Evolutionary conservation across 225 moss, liverwort and hornwort genomes (phyloP).

Genomic region (Polytrichum formosum): DNA sequence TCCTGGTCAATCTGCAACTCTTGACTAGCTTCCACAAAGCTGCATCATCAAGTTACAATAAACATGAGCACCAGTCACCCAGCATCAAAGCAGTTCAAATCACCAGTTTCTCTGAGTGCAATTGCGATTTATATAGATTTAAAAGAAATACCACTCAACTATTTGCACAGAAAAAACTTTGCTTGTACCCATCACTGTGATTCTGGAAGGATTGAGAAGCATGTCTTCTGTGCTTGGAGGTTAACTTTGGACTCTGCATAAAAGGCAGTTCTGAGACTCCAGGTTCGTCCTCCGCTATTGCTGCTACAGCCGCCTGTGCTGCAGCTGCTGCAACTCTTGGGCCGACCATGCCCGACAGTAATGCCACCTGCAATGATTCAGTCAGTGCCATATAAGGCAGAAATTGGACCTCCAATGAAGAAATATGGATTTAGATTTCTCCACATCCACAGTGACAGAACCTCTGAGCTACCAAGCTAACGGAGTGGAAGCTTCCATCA

Average conservation of each 20-base stretch:
- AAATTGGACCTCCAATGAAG: no score
- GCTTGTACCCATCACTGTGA: conserved; percentile 53
- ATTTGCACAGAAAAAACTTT: background rate
- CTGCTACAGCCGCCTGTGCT: conserved; percentile 79
- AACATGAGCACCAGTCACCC: background rate
- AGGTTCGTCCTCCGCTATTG: conserved; percentile 81
- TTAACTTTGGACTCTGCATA: conserved; percentile 37
- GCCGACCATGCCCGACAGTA: conserved; percentile 82
- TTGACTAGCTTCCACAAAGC: conserved; percentile 22
- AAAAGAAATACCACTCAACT: background rate
- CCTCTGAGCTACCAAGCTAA: no score
- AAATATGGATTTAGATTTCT: no score
- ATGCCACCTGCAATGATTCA: conserved; percentile 61
- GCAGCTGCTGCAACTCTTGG: conserved; percentile 92
- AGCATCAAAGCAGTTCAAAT: background rate
- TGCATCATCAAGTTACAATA: conserved; percentile 12
- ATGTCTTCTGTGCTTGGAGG: conserved; percentile 22
- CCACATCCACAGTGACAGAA: no score
- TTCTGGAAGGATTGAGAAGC: conserved; percentile 21
- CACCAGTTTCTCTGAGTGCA: background rate
- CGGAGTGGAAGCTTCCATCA: no score
- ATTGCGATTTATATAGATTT: background rate
- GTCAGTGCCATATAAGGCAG: background rate
- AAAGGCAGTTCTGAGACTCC: conserved; percentile 58
- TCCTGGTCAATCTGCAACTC: conserved; percentile 27